Conservation (phyloP, 768 basidiomycete species). For the Candolleomyces efflorescens region DNA sequence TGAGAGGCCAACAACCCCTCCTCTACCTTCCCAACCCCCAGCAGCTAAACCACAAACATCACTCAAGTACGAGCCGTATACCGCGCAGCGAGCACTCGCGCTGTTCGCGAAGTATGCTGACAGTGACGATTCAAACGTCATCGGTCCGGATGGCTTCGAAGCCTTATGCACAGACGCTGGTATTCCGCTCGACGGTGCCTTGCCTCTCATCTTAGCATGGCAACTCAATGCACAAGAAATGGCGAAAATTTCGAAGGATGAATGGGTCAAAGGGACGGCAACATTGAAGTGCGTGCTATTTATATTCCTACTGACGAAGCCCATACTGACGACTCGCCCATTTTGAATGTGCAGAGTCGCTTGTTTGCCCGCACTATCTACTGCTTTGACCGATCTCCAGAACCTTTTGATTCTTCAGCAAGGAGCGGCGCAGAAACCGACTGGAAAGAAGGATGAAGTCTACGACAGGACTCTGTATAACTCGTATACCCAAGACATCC, state of each 20-base stretch:
- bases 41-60: constrained; percentile 13
- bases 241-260: constrained; percentile 63
- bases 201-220: constrained; percentile 75
- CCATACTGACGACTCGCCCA: background rate
- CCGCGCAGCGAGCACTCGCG: constrained; percentile 40
- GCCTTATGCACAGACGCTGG: constrained; percentile 63
- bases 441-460: constrained; percentile 40
- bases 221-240: constrained; percentile 67
- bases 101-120: constrained; percentile 65
- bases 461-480: constrained; percentile 56
- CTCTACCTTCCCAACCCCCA: constrained; percentile 12
- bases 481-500: constrained; percentile 43
- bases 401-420: constrained; percentile 52
- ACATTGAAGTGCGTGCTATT: constrained; percentile 29
- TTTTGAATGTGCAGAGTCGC: constrained; percentile 29
- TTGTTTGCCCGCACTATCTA: constrained; percentile 43
- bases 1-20: background rate
- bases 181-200: constrained; percentile 69
- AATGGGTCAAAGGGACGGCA: constrained; percentile 61
- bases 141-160: constrained; percentile 73
- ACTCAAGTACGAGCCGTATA: constrained; percentile 41
- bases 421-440: constrained; percentile 33
- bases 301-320: background rate
- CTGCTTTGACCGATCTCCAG: constrained; percentile 58
- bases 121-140: constrained; percentile 48